Evolutionary conservation across 148 eudicot species (phyloP), one percentile per base, ranked within the genome.

Genomic region (Oxyria digyna): DNA sequence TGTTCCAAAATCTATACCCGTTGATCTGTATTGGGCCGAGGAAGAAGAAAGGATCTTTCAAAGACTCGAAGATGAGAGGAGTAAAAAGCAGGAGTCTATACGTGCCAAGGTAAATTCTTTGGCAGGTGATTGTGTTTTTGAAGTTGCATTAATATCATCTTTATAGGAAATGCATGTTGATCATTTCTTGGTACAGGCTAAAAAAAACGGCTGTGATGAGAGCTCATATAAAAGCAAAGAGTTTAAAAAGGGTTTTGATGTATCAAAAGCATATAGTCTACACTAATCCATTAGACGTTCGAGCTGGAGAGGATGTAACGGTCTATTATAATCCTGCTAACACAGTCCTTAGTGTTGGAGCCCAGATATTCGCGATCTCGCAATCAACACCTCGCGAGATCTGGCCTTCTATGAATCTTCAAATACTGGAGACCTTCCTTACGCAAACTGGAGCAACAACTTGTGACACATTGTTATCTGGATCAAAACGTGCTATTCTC

Each of bases 191-290:
- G 33, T 63, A 50, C 87, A 95, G 99, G 96, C 88, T 73, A 87
- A 85, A 59, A 87, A n/a, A 69, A 73, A 87, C 93, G 67, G 93
- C 91, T 62, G 82, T 62, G 26, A 70, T 91, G 86, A 91, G 87
- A 83, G 89, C 96, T 42, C 85, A 87, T 74, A 88, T 79, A 35
- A 95, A 91, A 83, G 87, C 79, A 74, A 79, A 78, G 75, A 91
- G 96, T 33, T 27, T 91, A 83, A 87, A 83, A 83, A 74, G 81
- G 33, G 91, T 90, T 82, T 73, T 95, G 81, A 79, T 95, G 80
- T 95, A 97, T 67, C 99, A 91, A 75, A 91, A 92, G 85, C 82
- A 91, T 74, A 57, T 95, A 76, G 99, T 91, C 33, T 95, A 88
- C 74, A 95, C 97, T 6, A 91, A 95, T 72, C 99, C 99, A 72